A percentile compares a stretch with the other conserved stretches of the same genome.
phyloP scores from a whole-genome alignment of 495 filamentous ascomycete genomes.

The Lasiosphaeria miniovina region DNA sequence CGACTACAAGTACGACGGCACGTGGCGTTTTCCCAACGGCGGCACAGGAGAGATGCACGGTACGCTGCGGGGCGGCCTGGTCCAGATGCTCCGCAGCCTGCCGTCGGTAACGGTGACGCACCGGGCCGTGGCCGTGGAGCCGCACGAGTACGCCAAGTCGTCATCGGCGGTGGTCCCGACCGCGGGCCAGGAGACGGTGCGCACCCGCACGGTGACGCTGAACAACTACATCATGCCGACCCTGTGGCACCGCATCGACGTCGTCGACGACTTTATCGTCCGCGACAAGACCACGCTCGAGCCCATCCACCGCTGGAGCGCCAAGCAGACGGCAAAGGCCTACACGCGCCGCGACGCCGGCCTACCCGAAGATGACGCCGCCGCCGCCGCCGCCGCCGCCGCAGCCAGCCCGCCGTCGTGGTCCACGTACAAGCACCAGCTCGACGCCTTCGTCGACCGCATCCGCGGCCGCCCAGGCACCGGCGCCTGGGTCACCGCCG shows the following conservation, averaged over 20 bases:
- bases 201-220: conserved; percentile 42
- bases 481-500: conserved; percentile 48
- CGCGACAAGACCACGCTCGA: conserved; percentile 23
- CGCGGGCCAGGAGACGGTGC: conserved; percentile 35
- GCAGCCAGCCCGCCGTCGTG: conserved; percentile 24
- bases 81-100: conserved; percentile 17
- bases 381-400: too few relatives aligned
- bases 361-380: conserved; percentile 9
- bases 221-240: conserved; percentile 38
- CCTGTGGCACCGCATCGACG: conserved; percentile 51
- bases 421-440: conserved; percentile 50
- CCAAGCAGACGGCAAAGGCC: conserved; percentile 40
- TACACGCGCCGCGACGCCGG: conserved; percentile 44
- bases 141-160: background rate
- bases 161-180: conserved; percentile 22
- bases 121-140: conserved; percentile 25
- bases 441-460: conserved; percentile 57
- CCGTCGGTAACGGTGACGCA: conserved; percentile 26
- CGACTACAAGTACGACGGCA: conserved; percentile 42
- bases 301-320: conserved; percentile 43
- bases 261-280: conserved; percentile 43
- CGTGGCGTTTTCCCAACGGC: conserved; percentile 44
- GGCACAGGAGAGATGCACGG: conserved; percentile 37
- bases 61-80: conserved; percentile 30
- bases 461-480: conserved; percentile 42